Conservation (phyloP, 768 basidiomycete species). For the Hirschioporus abietinus region DNA sequence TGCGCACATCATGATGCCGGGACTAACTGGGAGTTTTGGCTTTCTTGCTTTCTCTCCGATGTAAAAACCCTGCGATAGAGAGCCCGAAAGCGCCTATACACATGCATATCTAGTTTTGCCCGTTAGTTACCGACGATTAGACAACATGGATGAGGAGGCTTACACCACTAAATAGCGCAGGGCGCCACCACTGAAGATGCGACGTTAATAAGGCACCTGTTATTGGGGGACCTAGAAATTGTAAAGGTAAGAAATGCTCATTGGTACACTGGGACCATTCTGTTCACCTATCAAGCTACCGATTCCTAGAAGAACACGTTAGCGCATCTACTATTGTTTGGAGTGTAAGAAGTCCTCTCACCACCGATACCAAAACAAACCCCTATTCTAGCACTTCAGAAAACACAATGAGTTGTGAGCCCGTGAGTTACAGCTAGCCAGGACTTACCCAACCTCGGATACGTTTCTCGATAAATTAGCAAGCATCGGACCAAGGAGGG, state of each 20-base stretch:
- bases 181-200: conserved; percentile 53
- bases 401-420: background rate
- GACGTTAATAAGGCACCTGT: conserved; percentile 49
- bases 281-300: background rate
- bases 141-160: background rate
- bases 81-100: background rate
- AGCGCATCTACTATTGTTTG: background rate
- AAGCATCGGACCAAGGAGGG: conserved; percentile 1
- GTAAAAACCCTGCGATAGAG: background rate
- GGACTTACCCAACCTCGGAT: conserved; percentile 3
- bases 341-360: conserved; percentile 12
- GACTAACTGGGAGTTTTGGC: background rate
- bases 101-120: background rate
- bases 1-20: background rate
- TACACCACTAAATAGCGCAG: conserved; percentile 48
- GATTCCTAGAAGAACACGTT: background rate
- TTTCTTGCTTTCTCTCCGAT: background rate
- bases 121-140: background rate
- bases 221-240: conserved; percentile 43
- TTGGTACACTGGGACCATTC: background rate
- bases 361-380: conserved; percentile 18
- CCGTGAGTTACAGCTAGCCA: too few relatives aligned
- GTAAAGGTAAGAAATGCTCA: background rate
- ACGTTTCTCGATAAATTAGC: background rate
- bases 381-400: conserved; percentile 2